Conservation (phyloP, 805 yeast genomes). For the Kodamaea neixiangensis region DNA sequence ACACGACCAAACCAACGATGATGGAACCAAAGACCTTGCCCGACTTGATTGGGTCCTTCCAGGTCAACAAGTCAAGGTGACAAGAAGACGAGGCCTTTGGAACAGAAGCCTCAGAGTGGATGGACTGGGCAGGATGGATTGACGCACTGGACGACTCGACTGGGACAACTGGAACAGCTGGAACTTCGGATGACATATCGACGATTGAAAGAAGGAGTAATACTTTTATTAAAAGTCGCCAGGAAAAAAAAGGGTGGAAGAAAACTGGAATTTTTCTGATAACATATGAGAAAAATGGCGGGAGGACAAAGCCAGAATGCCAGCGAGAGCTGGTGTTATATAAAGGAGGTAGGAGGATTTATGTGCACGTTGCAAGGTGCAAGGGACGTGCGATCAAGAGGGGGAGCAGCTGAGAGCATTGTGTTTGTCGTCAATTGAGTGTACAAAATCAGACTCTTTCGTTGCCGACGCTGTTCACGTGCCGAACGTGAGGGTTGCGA, state of each 20-base stretch:
- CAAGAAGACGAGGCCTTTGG: constrained; percentile 1
- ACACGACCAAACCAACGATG: constrained; percentile 51
- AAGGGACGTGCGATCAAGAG: background rate
- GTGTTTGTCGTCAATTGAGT: background rate
- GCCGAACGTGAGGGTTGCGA: background rate
- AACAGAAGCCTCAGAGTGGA: constrained; percentile 4
- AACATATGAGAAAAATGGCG: background rate
- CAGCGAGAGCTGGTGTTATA: background rate
- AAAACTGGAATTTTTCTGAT: constrained; percentile 2
- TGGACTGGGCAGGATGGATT: background rate
- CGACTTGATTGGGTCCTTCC: constrained; percentile 75
- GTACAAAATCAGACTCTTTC: background rate
- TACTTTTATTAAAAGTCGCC: background rate
- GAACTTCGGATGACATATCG: constrained; percentile 5
- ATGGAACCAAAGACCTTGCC: constrained; percentile 74
- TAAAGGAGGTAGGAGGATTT: background rate
- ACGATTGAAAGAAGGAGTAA: constrained; percentile 2
- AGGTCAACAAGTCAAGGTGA: constrained; percentile 50
- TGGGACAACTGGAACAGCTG: constrained; percentile 11
- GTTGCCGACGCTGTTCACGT: background rate
- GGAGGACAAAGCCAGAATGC: background rate
- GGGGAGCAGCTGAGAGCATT: background rate
- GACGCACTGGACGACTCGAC: constrained; percentile 7
- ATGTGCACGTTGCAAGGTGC: background rate
- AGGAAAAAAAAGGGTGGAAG: constrained; percentile 1